phyloP scores from a whole-genome alignment of 1,139 yeast genomes.

The Taphrina communis region DNA sequence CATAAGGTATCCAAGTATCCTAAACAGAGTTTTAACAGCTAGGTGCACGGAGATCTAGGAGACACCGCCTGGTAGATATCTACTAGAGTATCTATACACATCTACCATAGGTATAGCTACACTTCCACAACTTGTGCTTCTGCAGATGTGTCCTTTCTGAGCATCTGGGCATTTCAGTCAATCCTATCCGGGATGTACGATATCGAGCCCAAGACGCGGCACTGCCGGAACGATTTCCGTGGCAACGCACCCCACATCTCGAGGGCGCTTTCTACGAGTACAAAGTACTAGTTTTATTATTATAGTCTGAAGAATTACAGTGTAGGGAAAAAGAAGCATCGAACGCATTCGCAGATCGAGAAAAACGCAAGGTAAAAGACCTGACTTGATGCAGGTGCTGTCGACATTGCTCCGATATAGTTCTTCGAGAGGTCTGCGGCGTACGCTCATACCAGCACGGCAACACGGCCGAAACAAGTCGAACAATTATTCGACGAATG shows the following conservation, averaged over 20 bases:
- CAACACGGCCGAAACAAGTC: not conserved
- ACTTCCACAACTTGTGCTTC: too few relatives aligned
- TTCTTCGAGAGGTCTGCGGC: not conserved
- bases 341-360: not conserved
- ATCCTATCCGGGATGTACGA: too few relatives aligned
- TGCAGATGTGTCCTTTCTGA: too few relatives aligned
- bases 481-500: not conserved
- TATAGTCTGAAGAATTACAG: not conserved
- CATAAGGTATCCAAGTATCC: too few relatives aligned
- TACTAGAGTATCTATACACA: too few relatives aligned
- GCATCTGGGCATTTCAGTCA: too few relatives aligned
- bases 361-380: not conserved
- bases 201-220: not conserved
- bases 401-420: not conserved
- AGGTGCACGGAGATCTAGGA: too few relatives aligned
- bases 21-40: too few relatives aligned
- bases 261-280: too few relatives aligned
- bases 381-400: not conserved
- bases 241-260: not conserved
- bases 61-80: too few relatives aligned
- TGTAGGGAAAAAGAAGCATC: not conserved
- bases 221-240: constrained; percentile 1
- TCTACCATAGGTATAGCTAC: too few relatives aligned
- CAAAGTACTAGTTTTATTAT: too few relatives aligned
- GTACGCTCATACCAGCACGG: not conserved